Conservation (phyloP, 805 yeast species). For the Pichia gijzeniarum region DNA sequence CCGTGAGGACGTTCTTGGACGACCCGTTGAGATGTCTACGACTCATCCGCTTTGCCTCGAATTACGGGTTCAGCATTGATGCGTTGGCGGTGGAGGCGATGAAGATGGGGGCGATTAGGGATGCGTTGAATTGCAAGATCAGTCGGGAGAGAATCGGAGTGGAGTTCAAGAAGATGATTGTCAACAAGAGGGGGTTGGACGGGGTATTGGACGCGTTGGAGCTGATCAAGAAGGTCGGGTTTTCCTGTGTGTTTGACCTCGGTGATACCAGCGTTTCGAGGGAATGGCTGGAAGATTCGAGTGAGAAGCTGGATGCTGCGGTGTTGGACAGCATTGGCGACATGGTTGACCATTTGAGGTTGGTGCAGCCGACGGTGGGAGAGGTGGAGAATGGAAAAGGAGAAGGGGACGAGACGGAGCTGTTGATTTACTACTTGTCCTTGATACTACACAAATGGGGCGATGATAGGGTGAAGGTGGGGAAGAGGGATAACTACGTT, state of each 20-base stretch:
- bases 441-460: slow-evolving; percentile 47
- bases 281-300: slow-evolving; percentile 16
- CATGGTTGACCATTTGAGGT: slow-evolving; percentile 16
- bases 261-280: slow-evolving; percentile 24
- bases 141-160: slow-evolving; percentile 87
- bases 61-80: slow-evolving; percentile 65
- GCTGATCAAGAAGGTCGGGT: slow-evolving; percentile 46
- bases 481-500: slow-evolving; percentile 31
- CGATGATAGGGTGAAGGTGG: slow-evolving; percentile 26
- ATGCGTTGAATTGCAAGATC: slow-evolving; percentile 62
- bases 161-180: slow-evolving; percentile 73
- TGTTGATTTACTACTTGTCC: slow-evolving; percentile 38
- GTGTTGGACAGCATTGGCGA: slow-evolving; percentile 16
- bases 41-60: slow-evolving; percentile 77
- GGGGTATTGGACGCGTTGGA: slow-evolving; percentile 60
- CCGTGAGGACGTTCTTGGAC: slow-evolving; percentile 79
- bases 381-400: too few relatives aligned
- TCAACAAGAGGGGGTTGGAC: slow-evolving; percentile 32
- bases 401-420: slow-evolving; percentile 20
- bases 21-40: slow-evolving; percentile 91
- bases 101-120: slow-evolving; percentile 50
- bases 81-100: slow-evolving; percentile 55
- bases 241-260: slow-evolving; percentile 53
- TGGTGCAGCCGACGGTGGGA: too few relatives aligned
- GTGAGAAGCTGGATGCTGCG: slow-evolving; percentile 9